These are phyloP conservation scores for Coprinopsis sp. DNA, from an alignment of 768 basidiomycete genomes.

Conservation along the genomic window DNA sequence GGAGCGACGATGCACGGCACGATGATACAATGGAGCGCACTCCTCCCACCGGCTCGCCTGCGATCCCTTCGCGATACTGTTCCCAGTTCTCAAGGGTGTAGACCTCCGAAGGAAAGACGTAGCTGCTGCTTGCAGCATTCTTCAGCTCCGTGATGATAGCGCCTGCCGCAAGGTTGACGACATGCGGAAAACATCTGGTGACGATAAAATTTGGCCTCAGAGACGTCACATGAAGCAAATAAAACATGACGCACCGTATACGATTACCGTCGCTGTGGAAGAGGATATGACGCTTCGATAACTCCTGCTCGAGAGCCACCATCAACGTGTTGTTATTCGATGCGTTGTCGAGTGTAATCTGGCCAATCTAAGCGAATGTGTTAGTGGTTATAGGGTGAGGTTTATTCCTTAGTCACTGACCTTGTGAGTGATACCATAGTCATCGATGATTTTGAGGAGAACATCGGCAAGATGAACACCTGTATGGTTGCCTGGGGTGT, in stretches of 20 bases:
- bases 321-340: neutral
- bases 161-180: neutral
- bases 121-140: too few relatives aligned
- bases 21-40: neutral
- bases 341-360: slow-evolving; percentile 2
- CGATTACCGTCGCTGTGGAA: neutral
- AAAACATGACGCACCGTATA: neutral
- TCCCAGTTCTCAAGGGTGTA: too few relatives aligned
- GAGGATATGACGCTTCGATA: neutral
- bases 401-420: neutral
- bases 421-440: neutral
- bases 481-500: neutral
- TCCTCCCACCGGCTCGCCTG: neutral
- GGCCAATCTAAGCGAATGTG: neutral
- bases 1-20: neutral
- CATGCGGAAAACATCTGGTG: neutral
- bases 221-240: neutral
- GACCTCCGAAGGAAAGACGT: too few relatives aligned
- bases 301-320: neutral
- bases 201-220: neutral
- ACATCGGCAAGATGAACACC: neutral
- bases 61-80: too few relatives aligned
- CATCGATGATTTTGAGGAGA: neutral
- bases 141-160: neutral
- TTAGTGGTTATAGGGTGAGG: neutral